These are phyloP conservation scores for Rhynchosporium secalis DNA, from an alignment of 2,329 filamentous ascomycete species.

Conservation along the genomic window DNA sequence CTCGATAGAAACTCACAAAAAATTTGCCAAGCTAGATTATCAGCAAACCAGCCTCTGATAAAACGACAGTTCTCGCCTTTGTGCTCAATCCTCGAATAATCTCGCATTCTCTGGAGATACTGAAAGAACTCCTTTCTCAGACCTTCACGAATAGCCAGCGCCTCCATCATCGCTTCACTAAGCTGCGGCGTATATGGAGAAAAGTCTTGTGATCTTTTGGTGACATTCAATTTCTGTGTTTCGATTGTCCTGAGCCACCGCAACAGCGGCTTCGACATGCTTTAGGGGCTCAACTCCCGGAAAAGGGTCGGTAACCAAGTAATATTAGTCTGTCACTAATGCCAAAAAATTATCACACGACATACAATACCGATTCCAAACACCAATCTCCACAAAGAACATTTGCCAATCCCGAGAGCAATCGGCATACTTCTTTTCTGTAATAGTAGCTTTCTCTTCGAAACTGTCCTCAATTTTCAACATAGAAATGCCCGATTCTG, in stretches of 20 bases:
- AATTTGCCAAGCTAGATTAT: slow-evolving; percentile 22
- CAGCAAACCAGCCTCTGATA: slow-evolving; percentile 21
- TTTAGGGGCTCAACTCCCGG: slow-evolving; percentile 7
- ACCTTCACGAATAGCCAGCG: slow-evolving; percentile 15
- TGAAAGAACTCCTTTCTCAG: slow-evolving; percentile 27
- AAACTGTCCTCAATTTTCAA: not conserved
- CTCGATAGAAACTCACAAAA: slow-evolving; percentile 18
- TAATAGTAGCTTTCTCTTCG: slow-evolving; percentile 3
- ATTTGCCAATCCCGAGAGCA: slow-evolving; percentile 13
- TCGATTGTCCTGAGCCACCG: not conserved
- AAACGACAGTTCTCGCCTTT: slow-evolving; percentile 3
- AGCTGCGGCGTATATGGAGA: not conserved
- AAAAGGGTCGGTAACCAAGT: not conserved
- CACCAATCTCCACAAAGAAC: slow-evolving; percentile 10
- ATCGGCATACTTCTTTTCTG: slow-evolving; percentile 1
- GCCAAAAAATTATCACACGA: not conserved
- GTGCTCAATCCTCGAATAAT: slow-evolving; percentile 14
- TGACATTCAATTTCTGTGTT: not conserved
- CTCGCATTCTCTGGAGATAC: slow-evolving; percentile 26
- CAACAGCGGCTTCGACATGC: not conserved
- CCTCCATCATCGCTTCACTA: slow-evolving; percentile 27
- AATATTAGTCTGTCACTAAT: not conserved
- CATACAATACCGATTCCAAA: slow-evolving; percentile 20
- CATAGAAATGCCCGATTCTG: not conserved
- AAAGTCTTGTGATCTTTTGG: not conserved